Base-by-base conservation (phyloP, 169 alveolate genomes). In the Babesia bigemina region DNA sequence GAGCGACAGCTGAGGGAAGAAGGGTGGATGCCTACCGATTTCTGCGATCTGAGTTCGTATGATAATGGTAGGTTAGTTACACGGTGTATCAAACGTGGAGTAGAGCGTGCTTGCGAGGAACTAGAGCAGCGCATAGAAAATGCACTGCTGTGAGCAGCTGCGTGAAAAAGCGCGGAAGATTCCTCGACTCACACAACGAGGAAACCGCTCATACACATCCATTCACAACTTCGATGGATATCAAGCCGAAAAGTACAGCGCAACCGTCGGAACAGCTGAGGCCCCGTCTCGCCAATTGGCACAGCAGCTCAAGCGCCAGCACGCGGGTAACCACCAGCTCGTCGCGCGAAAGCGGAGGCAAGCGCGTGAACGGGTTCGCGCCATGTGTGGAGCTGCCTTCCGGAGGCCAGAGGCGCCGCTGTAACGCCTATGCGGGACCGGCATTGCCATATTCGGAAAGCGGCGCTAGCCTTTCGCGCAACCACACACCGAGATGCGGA, bases 11-110 rank as follows among this genome's bases (percentile, higher is more conserved):
- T 81, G 28, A 50, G 84, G 24, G 73, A 39, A 12, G 69, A 81
- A 3, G 84, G 84, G 45, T 78, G 86, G 86, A 59, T 58, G 56
- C 86, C 86, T 0, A 65, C 82, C 0, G 70, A 65, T 14, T 49
- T 53, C 33, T 75, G 70, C 29, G 76, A 58, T 12, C 47, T 49
- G n/a, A 55, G 50, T 4, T 47, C 67, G 14, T 24, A 29, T 28
- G 57, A 49, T 13, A 53, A 50, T 45, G 76, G 76, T 67, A 50
- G 12, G 76, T 17, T 14, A 0, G 49, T 11, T 2, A 11, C 42
- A 0, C 2, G 44, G 14, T 65, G 19, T 17, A 10, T 50, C 39
- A 26, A 65, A 39, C 19, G 7, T 67, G 11, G 0, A 7, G 1
- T 53, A 67, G 76, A 42, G 16, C 36, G 39, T 9, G 45, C 26